Percentiles rank a stretch among this genome's conserved stretches.
Evolutionary conservation across 23 red algal genomes (phyloP).

Genomic region (Agarophyton chilense): DNA sequence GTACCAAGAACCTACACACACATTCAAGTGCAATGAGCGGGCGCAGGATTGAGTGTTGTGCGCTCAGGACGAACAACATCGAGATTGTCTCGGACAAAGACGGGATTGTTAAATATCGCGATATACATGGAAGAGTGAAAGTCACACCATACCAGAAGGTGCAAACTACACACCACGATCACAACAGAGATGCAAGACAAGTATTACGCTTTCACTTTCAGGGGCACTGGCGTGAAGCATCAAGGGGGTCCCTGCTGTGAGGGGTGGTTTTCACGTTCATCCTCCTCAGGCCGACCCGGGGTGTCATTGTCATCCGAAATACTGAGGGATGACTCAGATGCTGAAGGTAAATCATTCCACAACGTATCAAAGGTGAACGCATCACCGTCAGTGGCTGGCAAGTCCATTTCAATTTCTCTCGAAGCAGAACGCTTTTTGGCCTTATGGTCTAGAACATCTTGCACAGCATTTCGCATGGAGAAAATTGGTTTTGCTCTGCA

Average conservation of each 20-base stretch:
- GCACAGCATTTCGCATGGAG: slow-evolving; percentile 44
- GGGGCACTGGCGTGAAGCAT: neutral
- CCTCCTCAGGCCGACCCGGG: neutral
- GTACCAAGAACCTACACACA: too few relatives aligned
- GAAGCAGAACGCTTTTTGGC: neutral
- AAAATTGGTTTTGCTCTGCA: slow-evolving; percentile 64
- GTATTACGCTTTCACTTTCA: neutral
- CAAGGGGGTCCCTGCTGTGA: neutral
- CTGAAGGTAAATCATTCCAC: neutral
- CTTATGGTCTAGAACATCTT: slow-evolving; percentile 5
- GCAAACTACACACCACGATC: neutral
- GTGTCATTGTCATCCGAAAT: neutral
- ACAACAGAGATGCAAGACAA: too few relatives aligned
- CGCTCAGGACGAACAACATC: too few relatives aligned
- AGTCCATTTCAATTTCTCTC: neutral
- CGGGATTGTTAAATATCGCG: too few relatives aligned
- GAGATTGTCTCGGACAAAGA: too few relatives aligned
- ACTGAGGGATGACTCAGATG: neutral
- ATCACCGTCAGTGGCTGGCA: neutral
- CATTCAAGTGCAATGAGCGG: too few relatives aligned
- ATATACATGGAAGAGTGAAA: neutral
- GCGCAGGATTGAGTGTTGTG: too few relatives aligned
- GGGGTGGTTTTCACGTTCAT: neutral
- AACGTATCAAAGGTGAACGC: slow-evolving; percentile 27
- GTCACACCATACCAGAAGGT: neutral